Base-by-base conservation (phyloP, 73 alveolate genomes). In the Paramecium primaurelia region DNA sequence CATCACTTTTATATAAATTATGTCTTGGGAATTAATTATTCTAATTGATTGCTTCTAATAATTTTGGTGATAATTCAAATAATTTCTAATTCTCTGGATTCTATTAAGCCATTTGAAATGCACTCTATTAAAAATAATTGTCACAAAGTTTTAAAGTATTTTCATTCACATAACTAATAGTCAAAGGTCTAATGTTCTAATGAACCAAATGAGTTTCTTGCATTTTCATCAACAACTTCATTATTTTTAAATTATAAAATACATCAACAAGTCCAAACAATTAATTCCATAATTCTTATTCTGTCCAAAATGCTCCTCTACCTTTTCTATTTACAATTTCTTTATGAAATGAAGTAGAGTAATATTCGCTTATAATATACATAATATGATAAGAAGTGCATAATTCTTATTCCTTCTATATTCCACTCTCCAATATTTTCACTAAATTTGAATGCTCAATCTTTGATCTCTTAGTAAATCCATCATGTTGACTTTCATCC, bases 1-100 rank as follows among this genome's bases (percentile, higher is more conserved):
- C 94, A 71, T 89, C 94, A 8, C 86, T 45, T 18, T 89, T 89
- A 22, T 45, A 89, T n/a, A 64, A 42, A 32, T 89, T 89, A 22
- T 89, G 94, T 36, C 88, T 83, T 9, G 94, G 94, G 36, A 58
- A 58, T 26, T 42, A 6, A 28, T 80, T 80, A 6, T 80, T 32
- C 30, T 80, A 47, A 80, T 80, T 25, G 25, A 80, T 11, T 18
- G 91, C 91, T 49, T 40, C 58, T 14, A 80, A 28, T 45, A 80
- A 36, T 18, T 80, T 80, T 44, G 91, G 91, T 32, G 91, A 80
- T 22, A 80, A 49, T 25, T 80, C 91, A 80, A 32, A 80, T n/a
- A 42, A 45, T 80, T 80, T 44, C 32, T 44, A 20, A 42, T 34
- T 32, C 8, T 80, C 91, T 14, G 91, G 91, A 26, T 42, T 80